Percentiles rank a stretch among this genome's conserved stretches.
These are phyloP conservation scores for Trichoderma aggressivum DNA, from an alignment of 2,329 filamentous ascomycete genomes.

Conservation along the genomic window DNA sequence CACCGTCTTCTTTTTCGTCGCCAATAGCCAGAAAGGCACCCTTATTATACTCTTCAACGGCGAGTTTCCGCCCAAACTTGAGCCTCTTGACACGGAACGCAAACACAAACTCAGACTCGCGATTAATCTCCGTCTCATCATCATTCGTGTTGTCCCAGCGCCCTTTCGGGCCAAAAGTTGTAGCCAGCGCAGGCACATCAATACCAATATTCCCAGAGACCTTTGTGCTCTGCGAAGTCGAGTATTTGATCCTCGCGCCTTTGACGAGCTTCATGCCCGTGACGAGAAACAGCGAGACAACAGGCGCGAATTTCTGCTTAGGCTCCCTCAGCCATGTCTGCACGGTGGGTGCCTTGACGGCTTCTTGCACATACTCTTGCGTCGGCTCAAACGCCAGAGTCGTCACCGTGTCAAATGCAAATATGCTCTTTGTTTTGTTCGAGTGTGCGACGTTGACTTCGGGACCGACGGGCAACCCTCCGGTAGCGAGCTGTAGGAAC, in stretches of 20 bases:
- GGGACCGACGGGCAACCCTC: not conserved
- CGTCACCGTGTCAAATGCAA: not conserved
- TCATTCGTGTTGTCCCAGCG: not conserved
- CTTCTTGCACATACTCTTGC: not conserved
- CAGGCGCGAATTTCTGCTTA: not conserved
- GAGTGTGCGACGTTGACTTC: not conserved
- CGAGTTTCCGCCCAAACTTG: not conserved
- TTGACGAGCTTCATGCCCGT: constrained; percentile 4
- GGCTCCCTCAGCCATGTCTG: not conserved
- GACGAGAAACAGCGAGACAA: constrained; percentile 5
- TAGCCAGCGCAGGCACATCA: not conserved
- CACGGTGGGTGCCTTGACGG: not conserved
- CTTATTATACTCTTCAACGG: not conserved
- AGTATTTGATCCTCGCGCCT: not conserved
- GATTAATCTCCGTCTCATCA: not conserved
- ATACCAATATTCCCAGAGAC: not conserved
- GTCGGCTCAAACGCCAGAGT: not conserved
- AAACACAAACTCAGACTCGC: not conserved
- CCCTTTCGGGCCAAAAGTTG: not conserved
- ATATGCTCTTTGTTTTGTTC: not conserved
- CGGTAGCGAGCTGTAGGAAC: not conserved
- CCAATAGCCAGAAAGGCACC: not conserved
- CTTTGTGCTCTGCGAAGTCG: not conserved
- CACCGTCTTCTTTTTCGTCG: not conserved
- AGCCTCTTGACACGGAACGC: constrained; percentile 3